Evolutionary conservation across 129 eudicot genomes (phyloP).

Genomic region (Saposhnikovia divaricata): DNA sequence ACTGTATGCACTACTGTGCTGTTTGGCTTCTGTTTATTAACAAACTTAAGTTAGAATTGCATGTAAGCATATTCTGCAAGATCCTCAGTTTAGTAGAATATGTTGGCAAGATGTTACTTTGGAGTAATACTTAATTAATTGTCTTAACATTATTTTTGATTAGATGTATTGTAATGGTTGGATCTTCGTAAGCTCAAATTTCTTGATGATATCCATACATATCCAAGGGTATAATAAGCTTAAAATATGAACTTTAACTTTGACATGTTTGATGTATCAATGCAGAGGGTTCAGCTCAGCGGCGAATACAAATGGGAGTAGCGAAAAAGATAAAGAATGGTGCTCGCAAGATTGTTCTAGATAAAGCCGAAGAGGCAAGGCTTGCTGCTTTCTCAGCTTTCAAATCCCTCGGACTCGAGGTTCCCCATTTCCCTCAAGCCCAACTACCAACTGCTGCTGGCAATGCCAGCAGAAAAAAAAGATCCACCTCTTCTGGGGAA

Average conservation of each 20-base stretch:
- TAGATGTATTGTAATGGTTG: background rate
- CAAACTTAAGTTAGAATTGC: background rate
- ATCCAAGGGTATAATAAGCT: background rate
- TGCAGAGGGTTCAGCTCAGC: constrained; percentile 50
- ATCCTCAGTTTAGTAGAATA: background rate
- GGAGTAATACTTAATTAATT: background rate
- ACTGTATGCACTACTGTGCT: background rate
- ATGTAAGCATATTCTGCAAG: background rate
- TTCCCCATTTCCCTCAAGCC: constrained; percentile 53
- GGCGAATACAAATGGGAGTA: constrained; percentile 75
- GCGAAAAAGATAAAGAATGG: constrained; percentile 92
- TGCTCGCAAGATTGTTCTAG: constrained; percentile 83
- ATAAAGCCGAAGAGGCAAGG: constrained; percentile 97
- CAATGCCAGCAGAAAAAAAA: constrained; percentile 28
- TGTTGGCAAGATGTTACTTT: background rate
- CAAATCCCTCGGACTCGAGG: constrained; percentile 83
- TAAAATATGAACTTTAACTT: background rate
- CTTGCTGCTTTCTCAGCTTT: constrained; percentile 95
- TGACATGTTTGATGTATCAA: constrained; percentile 10
- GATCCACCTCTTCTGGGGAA: constrained; percentile 46
- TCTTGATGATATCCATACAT: background rate
- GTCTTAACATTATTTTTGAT: background rate
- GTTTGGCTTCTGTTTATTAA: background rate
- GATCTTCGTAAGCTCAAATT: background rate
- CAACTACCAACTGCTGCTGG: constrained; percentile 26